Evolutionary conservation across 2,329 filamentous ascomycete genomes (phyloP), one percentile per base, ranked within the genome.

Genomic region (Metarhizium rileyi): DNA sequence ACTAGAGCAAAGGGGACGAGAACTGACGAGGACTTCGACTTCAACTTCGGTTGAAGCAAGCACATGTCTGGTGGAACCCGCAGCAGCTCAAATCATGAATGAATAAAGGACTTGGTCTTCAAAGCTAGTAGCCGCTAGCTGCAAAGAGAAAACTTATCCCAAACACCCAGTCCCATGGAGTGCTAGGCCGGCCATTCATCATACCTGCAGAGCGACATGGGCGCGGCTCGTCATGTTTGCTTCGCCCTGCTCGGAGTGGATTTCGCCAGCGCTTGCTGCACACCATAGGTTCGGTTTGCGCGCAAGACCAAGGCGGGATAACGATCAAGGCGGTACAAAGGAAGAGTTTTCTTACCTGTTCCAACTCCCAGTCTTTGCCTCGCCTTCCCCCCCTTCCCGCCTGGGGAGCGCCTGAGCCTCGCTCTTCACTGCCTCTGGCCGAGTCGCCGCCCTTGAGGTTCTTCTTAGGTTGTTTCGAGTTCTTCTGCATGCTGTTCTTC

Each of bases 291-390:
- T 16, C 28, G 23, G 26, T 23, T 5, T 8, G 16, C 20, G 10
- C 30, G 10, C 43, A 26, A 45, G 43, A 33, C 28, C 25, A 44
- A 22, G 41, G 22, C 2, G 36, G 20, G 18, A 43, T 25, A 41
- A 43, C 9, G 2, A 7, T n/a, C 12, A 22, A 18, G 18, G 36
- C 4, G 4, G 42, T 38, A 50, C 48, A 56, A 38, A 33, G 50
- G 51, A 36, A 44, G 50, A 56, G 54, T 50, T 43, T 53, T 42
- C 79, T 76, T 64, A 90, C 87, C 74, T 84, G 84, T 64, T 94
- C 88, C 48, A 93, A 76, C 53, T 94, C 88, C 65, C 84, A 87
- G 60, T 94, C 88, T 53, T 88, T 80, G 53, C 83, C 80, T 57
- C 88, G 76, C 65, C 89, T 81, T 46, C 84, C 84, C 18, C 86